phyloP scores from a whole-genome alignment of 225 moss, liverwort and hornwort species.

The Polytrichum formosum region DNA sequence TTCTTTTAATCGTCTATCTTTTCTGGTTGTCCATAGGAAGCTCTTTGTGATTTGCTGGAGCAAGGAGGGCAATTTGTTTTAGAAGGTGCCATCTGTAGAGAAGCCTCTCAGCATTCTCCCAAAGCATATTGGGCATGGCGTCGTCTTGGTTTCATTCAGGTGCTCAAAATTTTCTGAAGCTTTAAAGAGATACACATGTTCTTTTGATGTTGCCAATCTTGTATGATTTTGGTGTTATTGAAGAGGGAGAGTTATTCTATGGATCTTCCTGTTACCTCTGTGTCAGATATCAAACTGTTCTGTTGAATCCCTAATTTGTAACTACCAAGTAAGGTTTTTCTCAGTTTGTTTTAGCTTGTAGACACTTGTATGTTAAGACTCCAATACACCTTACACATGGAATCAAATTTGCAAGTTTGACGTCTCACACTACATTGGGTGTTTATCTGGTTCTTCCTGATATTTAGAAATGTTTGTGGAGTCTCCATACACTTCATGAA shows the following conservation, averaged over 20 bases:
- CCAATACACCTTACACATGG: no score
- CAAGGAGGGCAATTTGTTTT: conserved; percentile 73
- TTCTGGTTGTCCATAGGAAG: conserved; percentile 52
- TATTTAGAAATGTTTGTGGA: not conserved
- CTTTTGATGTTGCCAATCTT: not conserved
- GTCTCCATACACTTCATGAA: not conserved
- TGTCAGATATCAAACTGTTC: no score
- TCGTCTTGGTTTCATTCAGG: conserved; percentile 90
- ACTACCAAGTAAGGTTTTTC: no score
- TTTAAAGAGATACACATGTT: not conserved
- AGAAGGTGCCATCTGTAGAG: conserved; percentile 79
- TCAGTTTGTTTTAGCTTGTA: no score
- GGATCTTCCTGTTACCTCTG: not conserved
- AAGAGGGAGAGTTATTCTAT: not conserved
- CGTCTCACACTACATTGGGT: no score
- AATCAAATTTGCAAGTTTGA: no score
- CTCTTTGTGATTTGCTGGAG: conserved; percentile 86
- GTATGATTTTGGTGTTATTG: not conserved
- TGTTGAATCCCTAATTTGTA: no score
- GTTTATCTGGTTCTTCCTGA: not conserved
- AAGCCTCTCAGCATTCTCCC: conserved; percentile 76
- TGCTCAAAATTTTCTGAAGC: conserved; percentile 10
- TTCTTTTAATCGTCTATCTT: not conserved
- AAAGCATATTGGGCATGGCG: conserved; percentile 99
- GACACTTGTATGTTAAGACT: no score